phyloP scores from a whole-genome alignment of 2,329 filamentous ascomycete genomes.

The Fusarium humuli region DNA sequence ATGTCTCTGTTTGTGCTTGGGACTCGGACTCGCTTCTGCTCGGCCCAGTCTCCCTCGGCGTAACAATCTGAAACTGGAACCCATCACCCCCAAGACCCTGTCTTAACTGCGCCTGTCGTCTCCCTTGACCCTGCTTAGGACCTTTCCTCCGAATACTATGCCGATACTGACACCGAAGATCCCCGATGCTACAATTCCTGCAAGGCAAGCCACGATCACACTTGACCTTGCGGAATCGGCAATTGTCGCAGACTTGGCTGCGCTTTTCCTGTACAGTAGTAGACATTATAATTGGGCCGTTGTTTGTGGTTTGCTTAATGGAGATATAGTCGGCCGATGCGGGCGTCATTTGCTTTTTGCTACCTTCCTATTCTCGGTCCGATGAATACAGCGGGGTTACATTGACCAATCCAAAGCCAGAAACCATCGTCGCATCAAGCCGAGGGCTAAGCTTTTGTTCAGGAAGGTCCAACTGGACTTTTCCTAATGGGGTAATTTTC shows the following conservation, averaged over 20 bases:
- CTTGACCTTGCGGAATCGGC: constrained; percentile 51
- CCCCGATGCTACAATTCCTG: constrained; percentile 44
- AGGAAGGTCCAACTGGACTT: neutral
- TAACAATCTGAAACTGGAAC: constrained; percentile 41
- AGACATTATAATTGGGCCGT: constrained; percentile 9
- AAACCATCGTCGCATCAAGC: neutral
- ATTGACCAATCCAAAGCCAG: neutral
- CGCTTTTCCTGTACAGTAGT: constrained; percentile 9
- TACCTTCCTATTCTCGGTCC: constrained; percentile 19
- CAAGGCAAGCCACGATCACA: constrained; percentile 50
- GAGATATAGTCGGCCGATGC: constrained; percentile 30
- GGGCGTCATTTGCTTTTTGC: neutral
- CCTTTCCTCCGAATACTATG: constrained; percentile 49
- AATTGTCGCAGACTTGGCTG: constrained; percentile 48
- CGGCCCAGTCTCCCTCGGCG: constrained; percentile 6
- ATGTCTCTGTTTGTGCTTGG: neutral
- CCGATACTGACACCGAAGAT: constrained; percentile 48
- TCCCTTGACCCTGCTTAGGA: constrained; percentile 46
- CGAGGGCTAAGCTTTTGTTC: neutral
- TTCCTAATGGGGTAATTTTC: constrained; percentile 39
- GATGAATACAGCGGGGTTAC: constrained; percentile 7
- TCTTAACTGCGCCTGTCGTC: constrained; percentile 46
- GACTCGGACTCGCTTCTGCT: neutral
- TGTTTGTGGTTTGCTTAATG: constrained; percentile 8
- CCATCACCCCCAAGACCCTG: constrained; percentile 34